A percentile compares a stretch with the other conserved stretches of the same genome.
These are phyloP conservation scores for Ogataea hybrid DNA, from an alignment of 1,139 yeast genomes.

Conservation along the genomic window DNA sequence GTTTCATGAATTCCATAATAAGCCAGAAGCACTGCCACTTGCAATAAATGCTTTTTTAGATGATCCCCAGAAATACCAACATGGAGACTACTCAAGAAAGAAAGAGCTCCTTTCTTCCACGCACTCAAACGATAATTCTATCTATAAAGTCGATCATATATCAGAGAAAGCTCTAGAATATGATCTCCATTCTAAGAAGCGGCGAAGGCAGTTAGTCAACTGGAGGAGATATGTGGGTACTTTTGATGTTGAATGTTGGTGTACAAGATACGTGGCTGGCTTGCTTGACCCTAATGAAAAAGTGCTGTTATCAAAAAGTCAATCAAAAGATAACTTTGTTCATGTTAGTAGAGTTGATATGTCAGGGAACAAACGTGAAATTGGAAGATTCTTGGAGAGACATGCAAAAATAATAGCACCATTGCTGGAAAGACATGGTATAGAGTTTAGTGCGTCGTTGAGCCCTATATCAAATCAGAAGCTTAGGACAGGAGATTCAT, in stretches of 20 bases:
- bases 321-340: conserved; percentile 34
- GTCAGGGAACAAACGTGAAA: conserved; percentile 41
- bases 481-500: conserved; percentile 63
- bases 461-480: conserved; percentile 53
- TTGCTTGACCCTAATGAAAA: conserved; percentile 36
- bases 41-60: too few species aligned
- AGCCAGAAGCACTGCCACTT: too few species aligned
- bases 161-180: too few species aligned
- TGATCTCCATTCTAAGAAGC: too few species aligned
- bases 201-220: too few species aligned
- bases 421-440: conserved; percentile 54
- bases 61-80: too few species aligned
- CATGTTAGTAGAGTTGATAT: conserved; percentile 24
- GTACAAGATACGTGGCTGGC: conserved; percentile 69
- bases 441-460: conserved; percentile 56
- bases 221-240: conserved; percentile 57
- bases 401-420: conserved; percentile 69
- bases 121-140: too few species aligned
- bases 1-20: too few species aligned
- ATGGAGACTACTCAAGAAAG: too few species aligned
- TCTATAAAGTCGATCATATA: too few species aligned
- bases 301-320: conserved; percentile 34
- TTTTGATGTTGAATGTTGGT: conserved; percentile 74
- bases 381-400: conserved; percentile 77
- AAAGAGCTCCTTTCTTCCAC: too few species aligned